phyloP scores from a whole-genome alignment of 2,329 filamentous ascomycete genomes.

The Didymella pinodella region DNA sequence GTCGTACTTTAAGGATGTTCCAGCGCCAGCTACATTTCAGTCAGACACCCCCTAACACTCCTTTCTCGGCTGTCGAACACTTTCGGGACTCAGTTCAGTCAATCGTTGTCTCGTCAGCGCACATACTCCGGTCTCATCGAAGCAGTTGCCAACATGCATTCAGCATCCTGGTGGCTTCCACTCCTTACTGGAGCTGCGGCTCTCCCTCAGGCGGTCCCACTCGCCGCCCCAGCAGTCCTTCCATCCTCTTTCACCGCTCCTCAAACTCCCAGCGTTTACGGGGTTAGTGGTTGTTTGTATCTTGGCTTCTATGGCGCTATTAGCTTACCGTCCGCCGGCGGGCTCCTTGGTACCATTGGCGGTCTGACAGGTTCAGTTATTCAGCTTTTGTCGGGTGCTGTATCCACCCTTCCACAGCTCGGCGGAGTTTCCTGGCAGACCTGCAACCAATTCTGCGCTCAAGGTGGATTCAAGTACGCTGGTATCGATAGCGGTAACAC shows the following conservation, averaged over 20 bases:
- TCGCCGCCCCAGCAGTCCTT: not conserved
- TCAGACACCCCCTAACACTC: not conserved
- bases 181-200: slow-evolving; percentile 9
- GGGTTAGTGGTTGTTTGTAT: slow-evolving; percentile 1
- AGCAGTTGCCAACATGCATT: slow-evolving; percentile 4
- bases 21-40: not conserved
- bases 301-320: slow-evolving; percentile 10
- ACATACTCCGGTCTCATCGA: not conserved
- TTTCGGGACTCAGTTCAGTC: not conserved
- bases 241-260: not conserved
- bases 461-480: not conserved
- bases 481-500: slow-evolving; percentile 13
- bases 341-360: not conserved
- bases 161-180: slow-evolving; percentile 5
- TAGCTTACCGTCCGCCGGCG: not conserved
- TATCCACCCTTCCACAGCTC: not conserved
- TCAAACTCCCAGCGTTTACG: not conserved
- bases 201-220: not conserved
- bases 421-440: slow-evolving; percentile 3
- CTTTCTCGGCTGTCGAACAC: not conserved
- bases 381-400: slow-evolving; percentile 4
- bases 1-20: not conserved
- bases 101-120: not conserved
- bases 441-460: slow-evolving; percentile 1
- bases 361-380: not conserved